A percentile compares a stretch with the other conserved stretches of the same genome.
Conservation (phyloP, 2,329 filamentous ascomycete species). For the Clonostachys solani region DNA sequence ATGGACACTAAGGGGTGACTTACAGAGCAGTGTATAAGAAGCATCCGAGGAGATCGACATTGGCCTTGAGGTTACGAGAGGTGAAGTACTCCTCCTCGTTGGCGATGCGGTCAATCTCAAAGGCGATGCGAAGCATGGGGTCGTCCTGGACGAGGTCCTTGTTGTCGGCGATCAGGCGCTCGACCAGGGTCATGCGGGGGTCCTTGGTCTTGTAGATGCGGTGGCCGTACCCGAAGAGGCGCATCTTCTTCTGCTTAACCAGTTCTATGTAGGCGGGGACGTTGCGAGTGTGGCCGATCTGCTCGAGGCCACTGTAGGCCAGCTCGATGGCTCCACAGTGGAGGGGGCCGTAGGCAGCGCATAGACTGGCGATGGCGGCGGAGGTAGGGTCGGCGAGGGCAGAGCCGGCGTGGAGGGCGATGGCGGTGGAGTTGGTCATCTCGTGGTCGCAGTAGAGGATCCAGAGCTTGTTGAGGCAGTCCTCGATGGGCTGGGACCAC, state of each 20-base stretch:
- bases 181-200: constrained; percentile 24
- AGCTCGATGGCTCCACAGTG: constrained; percentile 45
- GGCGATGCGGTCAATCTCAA: constrained; percentile 29
- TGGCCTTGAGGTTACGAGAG: constrained; percentile 28
- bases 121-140: constrained; percentile 26
- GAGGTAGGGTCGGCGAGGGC: constrained; percentile 38
- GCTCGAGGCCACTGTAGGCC: constrained; percentile 33
- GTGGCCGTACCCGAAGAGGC: constrained; percentile 38
- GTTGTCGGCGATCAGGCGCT: constrained; percentile 14
- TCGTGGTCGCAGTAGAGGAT: constrained; percentile 43
- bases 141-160: constrained; percentile 11
- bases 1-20: too few species aligned
- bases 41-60: constrained; percentile 37
- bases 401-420: constrained; percentile 38
- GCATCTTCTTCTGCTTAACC: constrained; percentile 31
- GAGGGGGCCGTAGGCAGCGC: constrained; percentile 11
- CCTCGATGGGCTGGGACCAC: constrained; percentile 18
- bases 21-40: constrained; percentile 34
- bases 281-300: constrained; percentile 27
- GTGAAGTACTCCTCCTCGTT: constrained; percentile 27
- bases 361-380: constrained; percentile 26
- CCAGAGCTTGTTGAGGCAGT: constrained; percentile 25
- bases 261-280: constrained; percentile 30
- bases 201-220: constrained; percentile 28
- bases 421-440: constrained; percentile 42